phyloP scores from a whole-genome alignment of 495 filamentous ascomycete species.

The Entonaema liquescens region DNA sequence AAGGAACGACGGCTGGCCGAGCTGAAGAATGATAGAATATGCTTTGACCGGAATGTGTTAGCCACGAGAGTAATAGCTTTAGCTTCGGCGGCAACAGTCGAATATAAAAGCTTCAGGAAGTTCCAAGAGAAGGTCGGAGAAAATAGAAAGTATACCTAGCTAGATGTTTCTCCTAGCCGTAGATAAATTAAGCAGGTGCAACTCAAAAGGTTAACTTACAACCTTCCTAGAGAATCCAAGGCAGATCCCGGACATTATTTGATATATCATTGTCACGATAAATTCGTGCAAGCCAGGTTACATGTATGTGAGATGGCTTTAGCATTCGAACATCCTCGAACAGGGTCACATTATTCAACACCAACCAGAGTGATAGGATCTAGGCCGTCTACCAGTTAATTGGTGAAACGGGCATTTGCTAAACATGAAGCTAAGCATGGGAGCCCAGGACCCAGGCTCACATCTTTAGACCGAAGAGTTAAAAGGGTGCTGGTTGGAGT shows the following conservation, averaged over 20 bases:
- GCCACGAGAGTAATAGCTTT: constrained; percentile 3
- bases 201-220: background rate
- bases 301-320: background rate
- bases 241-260: background rate
- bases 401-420: background rate
- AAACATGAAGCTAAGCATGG: constrained; percentile 19
- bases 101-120: constrained; percentile 22
- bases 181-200: constrained; percentile 25
- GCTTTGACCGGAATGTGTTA: constrained; percentile 7
- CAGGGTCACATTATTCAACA: constrained; percentile 8
- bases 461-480: constrained; percentile 1
- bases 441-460: background rate
- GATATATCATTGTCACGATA: constrained; percentile 12
- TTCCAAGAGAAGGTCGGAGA: constrained; percentile 27
- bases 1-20: constrained; percentile 40
- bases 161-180: constrained; percentile 2
- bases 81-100: constrained; percentile 3
- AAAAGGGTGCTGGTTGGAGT: constrained; percentile 25
- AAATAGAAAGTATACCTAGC: constrained; percentile 3
- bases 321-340: constrained; percentile 9
- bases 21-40: constrained; percentile 20
- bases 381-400: constrained; percentile 6
- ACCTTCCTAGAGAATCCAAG: constrained; percentile 1
- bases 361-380: constrained; percentile 1
- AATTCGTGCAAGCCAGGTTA: background rate